A percentile compares a stretch with the other conserved stretches of the same genome.
Evolutionary conservation across 768 basidiomycete genomes (phyloP).

Genomic region (Coprinellus micaceus): DNA sequence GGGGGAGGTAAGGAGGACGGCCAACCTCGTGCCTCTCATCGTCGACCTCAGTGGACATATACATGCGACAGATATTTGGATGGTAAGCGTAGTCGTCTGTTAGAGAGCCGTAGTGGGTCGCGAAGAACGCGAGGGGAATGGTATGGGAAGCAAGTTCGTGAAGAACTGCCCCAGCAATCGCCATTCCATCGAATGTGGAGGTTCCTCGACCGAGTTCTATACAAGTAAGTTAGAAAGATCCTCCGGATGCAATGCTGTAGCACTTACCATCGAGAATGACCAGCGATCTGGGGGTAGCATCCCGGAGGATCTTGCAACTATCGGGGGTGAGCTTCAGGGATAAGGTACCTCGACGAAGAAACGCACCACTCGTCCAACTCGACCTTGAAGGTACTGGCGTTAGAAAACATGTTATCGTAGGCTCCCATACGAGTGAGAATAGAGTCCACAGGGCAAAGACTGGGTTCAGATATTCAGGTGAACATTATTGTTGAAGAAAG

Average conservation of each 20-base stretch:
- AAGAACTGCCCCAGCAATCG: constrained; percentile 91
- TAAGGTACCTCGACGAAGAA: constrained; percentile 1
- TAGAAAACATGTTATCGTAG: constrained; percentile 95
- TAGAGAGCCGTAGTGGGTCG: constrained; percentile 94
- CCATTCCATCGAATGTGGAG: constrained; percentile 98
- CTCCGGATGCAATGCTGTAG: background rate
- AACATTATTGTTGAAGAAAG: background rate
- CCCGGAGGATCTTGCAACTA: constrained; percentile 89
- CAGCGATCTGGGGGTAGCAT: constrained; percentile 90
- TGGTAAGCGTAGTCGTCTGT: constrained; percentile 93
- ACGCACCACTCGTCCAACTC: constrained; percentile 93
- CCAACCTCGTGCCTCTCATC: constrained; percentile 85
- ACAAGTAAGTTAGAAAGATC: constrained; percentile 11
- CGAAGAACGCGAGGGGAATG: constrained; percentile 89
- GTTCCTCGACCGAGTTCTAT: constrained; percentile 93
- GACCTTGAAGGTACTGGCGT: constrained; percentile 96
- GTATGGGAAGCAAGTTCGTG: constrained; percentile 94
- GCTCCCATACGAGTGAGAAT: constrained; percentile 98
- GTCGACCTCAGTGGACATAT: constrained; percentile 93
- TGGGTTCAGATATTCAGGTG: constrained; percentile 22
- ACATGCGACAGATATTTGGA: constrained; percentile 89
- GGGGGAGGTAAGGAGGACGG: constrained; percentile 1
- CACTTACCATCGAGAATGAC: constrained; percentile 88
- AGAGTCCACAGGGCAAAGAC: constrained; percentile 83
- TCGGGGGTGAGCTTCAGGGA: too few species aligned